Conservation (phyloP, 1,139 yeast species). For the Meyerozyma sp. region DNA sequence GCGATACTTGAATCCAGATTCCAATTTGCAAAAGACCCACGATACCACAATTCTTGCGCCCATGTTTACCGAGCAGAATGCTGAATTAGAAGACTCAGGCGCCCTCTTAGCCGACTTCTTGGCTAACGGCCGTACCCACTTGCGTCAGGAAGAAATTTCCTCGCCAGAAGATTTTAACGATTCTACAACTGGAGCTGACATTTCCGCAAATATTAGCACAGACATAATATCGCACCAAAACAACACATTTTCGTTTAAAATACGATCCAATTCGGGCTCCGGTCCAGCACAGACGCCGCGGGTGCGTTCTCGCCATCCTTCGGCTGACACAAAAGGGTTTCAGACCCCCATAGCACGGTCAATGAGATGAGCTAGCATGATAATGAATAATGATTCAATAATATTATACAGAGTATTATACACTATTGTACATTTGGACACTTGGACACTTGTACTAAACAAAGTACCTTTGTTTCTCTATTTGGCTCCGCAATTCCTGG, state of each 20-base stretch:
- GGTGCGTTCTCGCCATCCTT: conserved; percentile 10
- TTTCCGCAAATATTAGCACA: neutral
- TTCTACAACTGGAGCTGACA: neutral
- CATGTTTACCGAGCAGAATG: neutral
- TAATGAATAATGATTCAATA: neutral
- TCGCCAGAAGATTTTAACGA: neutral
- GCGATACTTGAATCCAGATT: neutral
- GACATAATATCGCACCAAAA: conserved; percentile 7
- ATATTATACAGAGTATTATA: neutral
- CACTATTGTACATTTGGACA: neutral
- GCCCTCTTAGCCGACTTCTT: neutral
- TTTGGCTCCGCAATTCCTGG: conserved; percentile 23
- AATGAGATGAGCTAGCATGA: conserved; percentile 3
- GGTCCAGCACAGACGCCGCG: conserved; percentile 9
- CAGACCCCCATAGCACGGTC: conserved; percentile 12
- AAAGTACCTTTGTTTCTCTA: conserved; percentile 13
- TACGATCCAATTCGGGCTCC: conserved; percentile 6
- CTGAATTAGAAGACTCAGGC: neutral
- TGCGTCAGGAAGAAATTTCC: neutral
- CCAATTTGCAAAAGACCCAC: neutral
- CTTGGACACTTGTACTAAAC: neutral
- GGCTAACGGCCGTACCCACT: neutral
- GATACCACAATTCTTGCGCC: neutral
- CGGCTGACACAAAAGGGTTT: conserved; percentile 8
- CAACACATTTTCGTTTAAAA: conserved; percentile 9